A percentile compares a stretch with the other conserved stretches of the same genome.
Conservation (phyloP, 2,329 filamentous ascomycete species). For the Fusarium sp. region DNA sequence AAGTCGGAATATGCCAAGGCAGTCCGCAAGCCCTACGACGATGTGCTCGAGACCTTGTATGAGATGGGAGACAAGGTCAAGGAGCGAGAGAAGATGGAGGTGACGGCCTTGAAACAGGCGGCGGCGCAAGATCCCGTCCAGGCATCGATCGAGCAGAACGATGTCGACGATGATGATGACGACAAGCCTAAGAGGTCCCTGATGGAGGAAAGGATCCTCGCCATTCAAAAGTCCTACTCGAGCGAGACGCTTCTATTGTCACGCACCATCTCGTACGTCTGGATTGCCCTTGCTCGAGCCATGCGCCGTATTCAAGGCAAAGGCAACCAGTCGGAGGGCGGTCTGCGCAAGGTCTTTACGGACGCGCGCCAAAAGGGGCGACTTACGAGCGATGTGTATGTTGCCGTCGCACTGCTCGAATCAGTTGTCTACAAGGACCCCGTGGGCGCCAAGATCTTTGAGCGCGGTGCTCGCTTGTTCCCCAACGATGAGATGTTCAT, state of each 20-base stretch:
- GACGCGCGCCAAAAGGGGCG: conserved; percentile 90
- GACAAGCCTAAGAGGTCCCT: conserved; percentile 61
- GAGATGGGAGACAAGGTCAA: conserved; percentile 81
- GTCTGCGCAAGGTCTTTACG: conserved; percentile 88
- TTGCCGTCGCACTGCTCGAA: conserved; percentile 92
- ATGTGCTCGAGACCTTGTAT: conserved; percentile 88
- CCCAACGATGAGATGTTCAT: conserved; percentile 94
- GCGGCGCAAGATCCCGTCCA: conserved; percentile 54
- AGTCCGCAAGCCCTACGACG: conserved; percentile 86
- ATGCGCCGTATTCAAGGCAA: conserved; percentile 96
- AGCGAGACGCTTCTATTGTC: conserved; percentile 82
- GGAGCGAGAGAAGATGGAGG: conserved; percentile 69
- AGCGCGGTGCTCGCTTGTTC: conserved; percentile 92
- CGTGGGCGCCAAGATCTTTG: conserved; percentile 94
- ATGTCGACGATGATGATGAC: conserved; percentile 63
- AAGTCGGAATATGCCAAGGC: conserved; percentile 81
- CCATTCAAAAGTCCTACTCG: conserved; percentile 74
- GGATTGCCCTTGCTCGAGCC: conserved; percentile 93
- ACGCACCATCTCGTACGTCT: conserved; percentile 89
- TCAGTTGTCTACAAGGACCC: conserved; percentile 96
- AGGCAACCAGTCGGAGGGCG: conserved; percentile 73
- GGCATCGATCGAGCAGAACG: conserved; percentile 57
- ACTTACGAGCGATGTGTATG: conserved; percentile 93
- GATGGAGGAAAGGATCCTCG: conserved; percentile 73
- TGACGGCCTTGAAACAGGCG: conserved; percentile 68